phyloP scores from a whole-genome alignment of 441 rosid genomes.

The Erodium moschatum region DNA sequence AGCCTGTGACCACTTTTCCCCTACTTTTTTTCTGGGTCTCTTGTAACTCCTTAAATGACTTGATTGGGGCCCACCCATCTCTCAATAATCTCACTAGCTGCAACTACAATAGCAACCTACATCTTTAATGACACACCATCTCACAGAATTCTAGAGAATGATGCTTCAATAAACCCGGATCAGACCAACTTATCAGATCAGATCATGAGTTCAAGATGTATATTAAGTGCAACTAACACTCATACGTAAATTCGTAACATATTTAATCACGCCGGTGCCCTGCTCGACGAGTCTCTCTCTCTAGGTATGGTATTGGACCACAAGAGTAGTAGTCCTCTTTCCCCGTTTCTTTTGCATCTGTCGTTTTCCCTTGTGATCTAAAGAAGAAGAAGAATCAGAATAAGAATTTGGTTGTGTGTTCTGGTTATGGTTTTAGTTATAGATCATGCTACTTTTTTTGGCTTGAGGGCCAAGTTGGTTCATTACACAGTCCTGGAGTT shows the following conservation, averaged over 20 bases:
- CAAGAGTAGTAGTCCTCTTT: neutral
- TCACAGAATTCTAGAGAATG: neutral
- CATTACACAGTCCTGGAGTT: neutral
- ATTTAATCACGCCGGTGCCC: no score
- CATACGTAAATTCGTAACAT: no score
- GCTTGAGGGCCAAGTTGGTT: neutral
- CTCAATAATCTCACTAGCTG: neutral
- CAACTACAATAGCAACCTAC: constrained; percentile 2
- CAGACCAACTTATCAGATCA: no score
- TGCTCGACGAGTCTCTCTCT: no score
- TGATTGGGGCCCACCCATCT: neutral
- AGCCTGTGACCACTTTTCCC: constrained; percentile 27
- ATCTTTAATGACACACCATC: neutral
- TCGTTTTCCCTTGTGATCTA: neutral
- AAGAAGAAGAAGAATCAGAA: neutral
- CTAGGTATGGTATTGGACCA: neutral
- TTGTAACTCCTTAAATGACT: neutral
- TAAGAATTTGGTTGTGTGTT: neutral
- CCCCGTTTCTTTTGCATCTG: neutral
- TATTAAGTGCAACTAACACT: no score
- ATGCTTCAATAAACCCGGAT: neutral
- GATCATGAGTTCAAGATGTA: no score
- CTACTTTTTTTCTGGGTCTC: neutral
- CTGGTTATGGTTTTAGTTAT: neutral
- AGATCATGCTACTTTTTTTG: neutral